Base-by-base conservation (phyloP, 1,284 basidiomycete genomes). In the Irpex lacteus region DNA sequence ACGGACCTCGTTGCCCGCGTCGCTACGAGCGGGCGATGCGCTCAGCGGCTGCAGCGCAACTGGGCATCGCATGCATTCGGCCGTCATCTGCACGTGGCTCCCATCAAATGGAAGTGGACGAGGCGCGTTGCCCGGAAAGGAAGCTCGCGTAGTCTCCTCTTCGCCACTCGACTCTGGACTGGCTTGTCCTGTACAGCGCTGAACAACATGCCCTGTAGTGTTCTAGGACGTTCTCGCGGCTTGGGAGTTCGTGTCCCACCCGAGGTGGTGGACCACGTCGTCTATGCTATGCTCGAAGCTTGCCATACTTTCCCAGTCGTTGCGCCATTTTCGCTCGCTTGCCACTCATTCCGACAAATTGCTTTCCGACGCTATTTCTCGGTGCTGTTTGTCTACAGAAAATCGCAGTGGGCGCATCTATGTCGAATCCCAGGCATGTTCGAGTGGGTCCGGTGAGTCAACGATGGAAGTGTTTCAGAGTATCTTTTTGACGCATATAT, bases 201-300 rank as follows among this genome's bases (percentile, higher is more conserved):
- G 50, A 11, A 26, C 50, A 53, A 3, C 9, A 53, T 53, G 50
- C 50, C 50, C 8, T 53, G 50, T 2, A 18, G 50, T 53, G 19
- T 3, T 26, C 21, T 53, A 8, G 50, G 18, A 53, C 50, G 50
- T 26, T 53, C 50, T 53, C 50, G 50, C 4, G 21, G 5, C 50
- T 13, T 26, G n/a, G 19, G 19, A 18, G 19, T 7, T 53, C 21
- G 21, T 56, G 18, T 82, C 37, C 82, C 82, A 1, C 70, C 70
- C 8, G 83, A 85, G 71, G 66, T 84, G 0, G 64, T 84, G 6
- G 82, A 83, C 60, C 66, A 69, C 8, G 78, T 85, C 40, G 69
- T 81, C 36, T 70, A 74, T 9, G 66, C 74, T 19, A 70, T 76
- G 8, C 67, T 82, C 19, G 49, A 55, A 52, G 60, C 66, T 19